These are phyloP conservation scores for Silene latifolia DNA, from an alignment of 148 eudicot species.

Conservation along the genomic window DNA sequence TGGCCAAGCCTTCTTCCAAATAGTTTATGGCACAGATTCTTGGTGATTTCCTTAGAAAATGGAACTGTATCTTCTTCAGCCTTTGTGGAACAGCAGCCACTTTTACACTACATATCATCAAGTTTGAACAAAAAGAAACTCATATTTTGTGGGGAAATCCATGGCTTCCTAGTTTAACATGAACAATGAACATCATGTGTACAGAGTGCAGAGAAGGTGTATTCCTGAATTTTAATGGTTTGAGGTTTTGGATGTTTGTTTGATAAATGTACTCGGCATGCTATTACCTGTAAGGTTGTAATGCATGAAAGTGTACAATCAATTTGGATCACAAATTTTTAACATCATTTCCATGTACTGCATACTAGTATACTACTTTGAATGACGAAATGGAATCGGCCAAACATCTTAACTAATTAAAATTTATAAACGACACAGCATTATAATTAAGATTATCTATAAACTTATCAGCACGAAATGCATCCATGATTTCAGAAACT, in stretches of 20 bases:
- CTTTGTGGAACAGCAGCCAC: background rate
- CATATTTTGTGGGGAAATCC: background rate
- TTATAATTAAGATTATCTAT: background rate
- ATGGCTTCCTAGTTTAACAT: background rate
- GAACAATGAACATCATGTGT: background rate
- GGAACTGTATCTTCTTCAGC: background rate
- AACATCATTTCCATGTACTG: background rate
- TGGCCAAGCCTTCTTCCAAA: conserved; percentile 25
- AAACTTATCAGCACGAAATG: background rate
- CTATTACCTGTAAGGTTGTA: background rate
- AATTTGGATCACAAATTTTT: background rate
- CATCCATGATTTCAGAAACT: background rate
- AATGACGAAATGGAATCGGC: background rate
- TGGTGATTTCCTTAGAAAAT: background rate
- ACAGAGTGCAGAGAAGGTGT: background rate
- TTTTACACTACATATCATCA: background rate
- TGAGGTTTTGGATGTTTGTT: conserved; percentile 14
- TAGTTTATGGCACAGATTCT: conserved; percentile 21
- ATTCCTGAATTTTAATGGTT: conserved; percentile 4
- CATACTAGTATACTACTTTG: background rate
- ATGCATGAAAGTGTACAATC: background rate
- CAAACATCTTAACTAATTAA: background rate
- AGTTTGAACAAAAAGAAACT: background rate
- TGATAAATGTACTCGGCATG: background rate
- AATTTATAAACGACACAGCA: background rate